These are phyloP conservation scores for Bidens hawaiensis DNA, from an alignment of 140 eudicot species.

Conservation along the genomic window DNA sequence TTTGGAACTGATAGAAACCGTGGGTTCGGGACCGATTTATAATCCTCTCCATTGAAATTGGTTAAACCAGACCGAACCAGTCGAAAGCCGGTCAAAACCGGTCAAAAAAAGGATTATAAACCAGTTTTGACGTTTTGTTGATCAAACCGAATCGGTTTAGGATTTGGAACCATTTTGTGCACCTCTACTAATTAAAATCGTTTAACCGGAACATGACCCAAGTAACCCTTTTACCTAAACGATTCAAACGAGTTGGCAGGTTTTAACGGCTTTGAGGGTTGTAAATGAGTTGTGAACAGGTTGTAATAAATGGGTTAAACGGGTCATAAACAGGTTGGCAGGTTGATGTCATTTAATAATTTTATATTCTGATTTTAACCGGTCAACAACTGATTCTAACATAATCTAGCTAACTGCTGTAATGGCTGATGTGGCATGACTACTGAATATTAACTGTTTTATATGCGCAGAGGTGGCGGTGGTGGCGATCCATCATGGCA, in stretches of 20 bases:
- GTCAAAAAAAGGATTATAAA: too few relatives aligned
- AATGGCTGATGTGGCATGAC: neutral
- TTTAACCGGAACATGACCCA: neutral
- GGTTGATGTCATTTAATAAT: neutral
- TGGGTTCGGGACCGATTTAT: too few relatives aligned
- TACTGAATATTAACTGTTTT: neutral
- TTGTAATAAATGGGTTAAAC: neutral
- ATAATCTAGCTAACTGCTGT: neutral
- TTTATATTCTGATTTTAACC: neutral
- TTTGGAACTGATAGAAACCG: too few relatives aligned
- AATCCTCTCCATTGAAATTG: too few relatives aligned
- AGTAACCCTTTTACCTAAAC: neutral
- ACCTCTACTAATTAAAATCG: neutral
- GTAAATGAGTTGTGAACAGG: neutral
- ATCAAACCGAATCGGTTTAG: too few relatives aligned
- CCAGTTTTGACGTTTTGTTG: too few relatives aligned
- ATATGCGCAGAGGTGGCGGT: constrained; percentile 73
- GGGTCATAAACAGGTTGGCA: neutral
- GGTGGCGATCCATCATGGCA: constrained; percentile 83
- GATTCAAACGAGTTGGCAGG: neutral
- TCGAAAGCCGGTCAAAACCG: too few relatives aligned
- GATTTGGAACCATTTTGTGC: too few relatives aligned
- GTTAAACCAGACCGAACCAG: too few relatives aligned
- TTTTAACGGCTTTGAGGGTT: too few relatives aligned
- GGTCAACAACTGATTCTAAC: neutral